These are phyloP conservation scores for Entelexis paramagnoliae DNA, from an alignment of 1,139 yeast genomes.

Conservation along the genomic window DNA sequence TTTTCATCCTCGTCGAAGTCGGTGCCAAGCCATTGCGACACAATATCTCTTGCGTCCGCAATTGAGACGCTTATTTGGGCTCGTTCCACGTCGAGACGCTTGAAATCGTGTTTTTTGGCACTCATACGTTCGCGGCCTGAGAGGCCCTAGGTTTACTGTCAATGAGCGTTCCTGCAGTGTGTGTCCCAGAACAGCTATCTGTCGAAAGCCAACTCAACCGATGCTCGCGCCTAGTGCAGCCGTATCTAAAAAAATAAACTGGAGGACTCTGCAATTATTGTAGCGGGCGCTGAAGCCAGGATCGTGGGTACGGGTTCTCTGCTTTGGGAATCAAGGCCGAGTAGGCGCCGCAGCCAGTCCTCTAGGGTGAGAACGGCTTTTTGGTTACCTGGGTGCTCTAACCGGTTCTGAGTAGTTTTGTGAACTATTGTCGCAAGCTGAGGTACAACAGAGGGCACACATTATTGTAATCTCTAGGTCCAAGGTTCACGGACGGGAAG, in stretches of 20 bases:
- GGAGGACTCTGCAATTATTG: background rate
- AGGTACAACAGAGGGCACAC: no score
- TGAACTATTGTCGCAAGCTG: no score
- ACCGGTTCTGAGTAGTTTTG: no score
- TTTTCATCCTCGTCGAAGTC: constrained; percentile 15
- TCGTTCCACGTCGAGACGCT: constrained; percentile 22
- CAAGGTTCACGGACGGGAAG: no score
- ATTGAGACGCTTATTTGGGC: constrained; percentile 21
- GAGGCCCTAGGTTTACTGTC: background rate
- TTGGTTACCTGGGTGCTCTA: no score
- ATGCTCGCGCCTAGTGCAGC: background rate
- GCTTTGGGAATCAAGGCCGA: no score
- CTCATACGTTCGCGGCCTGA: background rate
- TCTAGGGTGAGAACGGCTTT: no score
- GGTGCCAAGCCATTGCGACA: constrained; percentile 21
- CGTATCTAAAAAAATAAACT: background rate
- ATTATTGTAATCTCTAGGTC: no score
- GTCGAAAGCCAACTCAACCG: background rate
- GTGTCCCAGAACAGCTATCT: no score
- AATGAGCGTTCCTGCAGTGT: background rate
- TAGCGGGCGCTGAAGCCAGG: background rate
- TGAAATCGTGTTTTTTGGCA: constrained; percentile 16
- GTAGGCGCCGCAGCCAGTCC: no score
- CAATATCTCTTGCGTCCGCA: constrained; percentile 21
- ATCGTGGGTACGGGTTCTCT: background rate